Evolutionary conservation across 768 basidiomycete species (phyloP), one percentile per base, ranked within the genome.

Genomic region (Serendipita sp.): DNA sequence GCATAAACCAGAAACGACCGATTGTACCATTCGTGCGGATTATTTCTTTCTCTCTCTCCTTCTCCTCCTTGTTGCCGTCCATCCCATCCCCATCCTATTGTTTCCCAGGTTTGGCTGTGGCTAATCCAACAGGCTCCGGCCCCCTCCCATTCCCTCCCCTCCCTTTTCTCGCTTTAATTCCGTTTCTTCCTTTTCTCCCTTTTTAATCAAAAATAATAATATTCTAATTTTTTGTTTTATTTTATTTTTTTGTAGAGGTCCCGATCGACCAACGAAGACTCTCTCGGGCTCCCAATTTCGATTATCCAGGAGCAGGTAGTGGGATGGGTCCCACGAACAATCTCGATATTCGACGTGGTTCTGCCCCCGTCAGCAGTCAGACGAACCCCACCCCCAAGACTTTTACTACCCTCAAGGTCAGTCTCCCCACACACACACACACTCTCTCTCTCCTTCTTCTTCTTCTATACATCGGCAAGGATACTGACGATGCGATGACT

Each of bases 1-100:
- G 88, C 81, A 84, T 70, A 86, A 83, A 67, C 79, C 82, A 65
- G 85, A 87, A 68, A 86, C 84, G 0, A 81, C 88, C 7, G 86
- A 91, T 73, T 91, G 88, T 73, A 88, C 88, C 15, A 79, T 90
- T 65, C 79, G 89, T 89, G 58, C 65, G 75, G 69, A 30, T 44
- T 38, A 10, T 65, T 18, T 69, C 38, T 23, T 23, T 23, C 23
- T 23, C 23, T 38, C 13, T 65, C 30, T 69, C 38, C 81, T 2
- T 7, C 36, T 44, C 63, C 52, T 67, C 36, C 38, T 45, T 23
- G 41, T 18, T 18, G 41, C 11, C 18, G 28, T 10, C 51, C 46
- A 35, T 56, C 30, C 23, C 3, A 18, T 41, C 62, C 45, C 44
- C 45, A 4, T 48, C 47, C 16, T 16, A 32, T 58, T 34, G 28